Evolutionary conservation across 2,329 filamentous ascomycete genomes (phyloP), one percentile per base, ranked within the genome.

Genomic region (Escovopsis sp.): DNA sequence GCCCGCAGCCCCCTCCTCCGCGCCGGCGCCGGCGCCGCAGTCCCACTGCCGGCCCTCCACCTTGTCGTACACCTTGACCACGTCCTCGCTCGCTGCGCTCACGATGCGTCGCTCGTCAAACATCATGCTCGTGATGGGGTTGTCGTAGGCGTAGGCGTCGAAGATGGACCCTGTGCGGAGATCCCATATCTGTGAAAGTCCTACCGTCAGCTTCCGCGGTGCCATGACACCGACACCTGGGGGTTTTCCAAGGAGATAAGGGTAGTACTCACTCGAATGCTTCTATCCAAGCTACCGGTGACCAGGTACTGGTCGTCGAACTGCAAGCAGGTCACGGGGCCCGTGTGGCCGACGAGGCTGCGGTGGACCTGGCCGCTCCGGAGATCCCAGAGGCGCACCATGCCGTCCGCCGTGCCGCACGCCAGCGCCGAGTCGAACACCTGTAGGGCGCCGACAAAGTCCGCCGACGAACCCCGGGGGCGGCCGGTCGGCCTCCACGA

Each of bases 51-150:
- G 71, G 34, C 87, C 87, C 57, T 98, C 91, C 3, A 86, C 81
- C 71, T 96, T 96, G 66, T 98, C 91, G 65, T 96, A 98, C 45
- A 98, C 83, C 65, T 98, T 98, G 52, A 91, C 88, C 20, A 96
- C 86, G 54, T 87, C 80, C 61, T 96, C 91, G 35, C 88, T 84
- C 0, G 87, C 87, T 2, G 91, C 89, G 40, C 83, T 77, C 30
- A 91, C 87, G 50, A 98, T 98, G 39, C 88, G 78, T 40, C 88
- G 79, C 12, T 76, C 66, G 61, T 98, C 91, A 58, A 98, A 98
- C 81, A 93, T 94, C 87, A 96, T 94, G 67, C 81, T 85, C 29
- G 87, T 94, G 43, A 98, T 76, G 0, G 88, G 79, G 54, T 84
- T 73, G 56, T 96, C 88, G 63, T 96, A 98, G 16, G 89, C 91